A percentile compares a stretch with the other conserved stretches of the same genome.
These are phyloP conservation scores for Dictyostelium purpureum DNA, from an alignment of 78 protist species.

Conservation along the genomic window DNA sequence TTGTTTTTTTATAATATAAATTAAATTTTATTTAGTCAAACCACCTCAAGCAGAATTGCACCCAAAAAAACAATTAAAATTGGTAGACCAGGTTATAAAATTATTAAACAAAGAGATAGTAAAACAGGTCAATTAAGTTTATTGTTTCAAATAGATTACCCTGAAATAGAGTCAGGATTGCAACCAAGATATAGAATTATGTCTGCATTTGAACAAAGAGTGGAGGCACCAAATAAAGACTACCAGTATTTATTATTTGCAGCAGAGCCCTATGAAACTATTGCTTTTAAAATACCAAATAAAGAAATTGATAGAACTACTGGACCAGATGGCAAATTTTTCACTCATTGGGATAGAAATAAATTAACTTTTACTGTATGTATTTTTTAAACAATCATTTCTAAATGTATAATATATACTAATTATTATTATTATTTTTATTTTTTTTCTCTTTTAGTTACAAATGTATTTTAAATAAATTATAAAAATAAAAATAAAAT, in stretches of 20 bases:
- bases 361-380: conserved; percentile 54
- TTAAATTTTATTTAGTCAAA: too few species aligned
- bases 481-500: too few species aligned
- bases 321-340: conserved; percentile 78
- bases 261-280: conserved; percentile 99
- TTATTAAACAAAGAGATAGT: conserved; percentile 76
- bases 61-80: conserved; percentile 89
- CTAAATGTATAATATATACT: neutral
- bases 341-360: conserved; percentile 75
- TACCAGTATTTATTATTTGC: conserved; percentile 97
- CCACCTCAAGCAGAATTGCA: neutral
- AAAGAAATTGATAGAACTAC: conserved; percentile 74
- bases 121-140: conserved; percentile 68
- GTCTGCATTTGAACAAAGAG: conserved; percentile 98
- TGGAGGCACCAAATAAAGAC: conserved; percentile 87
- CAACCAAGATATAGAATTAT: conserved; percentile 97
- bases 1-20: neutral
- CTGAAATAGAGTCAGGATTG: conserved; percentile 94
- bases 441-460: neutral
- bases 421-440: too few species aligned
- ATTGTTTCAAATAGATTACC: conserved; percentile 95
- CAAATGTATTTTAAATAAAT: too few species aligned
- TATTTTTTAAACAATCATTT: neutral
- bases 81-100: conserved; percentile 96
- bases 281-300: conserved; percentile 97